Evolutionary conservation across 441 rosid species (phyloP), one percentile per base, ranked within the genome.

Genomic region (Cnidoscolus chayamansa): DNA sequence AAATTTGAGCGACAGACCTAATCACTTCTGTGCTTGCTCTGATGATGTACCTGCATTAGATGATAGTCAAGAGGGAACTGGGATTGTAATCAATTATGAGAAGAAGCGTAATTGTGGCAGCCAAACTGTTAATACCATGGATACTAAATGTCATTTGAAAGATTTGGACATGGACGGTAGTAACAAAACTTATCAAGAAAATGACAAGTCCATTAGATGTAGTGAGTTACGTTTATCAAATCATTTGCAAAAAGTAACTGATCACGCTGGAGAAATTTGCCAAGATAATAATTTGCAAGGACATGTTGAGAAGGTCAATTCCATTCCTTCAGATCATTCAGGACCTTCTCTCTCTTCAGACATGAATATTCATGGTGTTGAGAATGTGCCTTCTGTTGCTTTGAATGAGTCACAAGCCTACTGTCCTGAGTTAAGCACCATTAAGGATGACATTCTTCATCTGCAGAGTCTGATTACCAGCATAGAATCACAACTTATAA

Each of bases 401-500:
- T 73, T 77, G 64, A 84, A 81, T 40, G 98, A 90, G 74, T 78
- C 86, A 68, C 86, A 84, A 79, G 79, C 86, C 64, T 81, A 65
- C 80, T 78, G 82, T 72, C 82, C 76, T 70, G 94, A 93, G 84
- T 77, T 86, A 79, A 84, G 76, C 68, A 74, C 88, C 70, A 73
- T 86, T 74, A 88, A 80, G 76, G 80, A 73, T 76, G 96, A 91
- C 37, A 80, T 91, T 61, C 78, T 81, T 62, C 78, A 76, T 70
- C 70, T 88, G 79, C 88, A 96, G 84, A 85, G 84, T 72, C 84
- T 86, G 72, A 88, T 96, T 71, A 77, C 76, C 75, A 81, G 81
- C 75, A 71, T 83, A 67, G 93, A 89, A 69, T 83, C 81, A 30
- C 94, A 91, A 88, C 85, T 93, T 70, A 77, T 77, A 51, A 91